These are phyloP conservation scores for Scutellaria baicalensis DNA, from an alignment of 257 asterid species.

Conservation along the genomic window DNA sequence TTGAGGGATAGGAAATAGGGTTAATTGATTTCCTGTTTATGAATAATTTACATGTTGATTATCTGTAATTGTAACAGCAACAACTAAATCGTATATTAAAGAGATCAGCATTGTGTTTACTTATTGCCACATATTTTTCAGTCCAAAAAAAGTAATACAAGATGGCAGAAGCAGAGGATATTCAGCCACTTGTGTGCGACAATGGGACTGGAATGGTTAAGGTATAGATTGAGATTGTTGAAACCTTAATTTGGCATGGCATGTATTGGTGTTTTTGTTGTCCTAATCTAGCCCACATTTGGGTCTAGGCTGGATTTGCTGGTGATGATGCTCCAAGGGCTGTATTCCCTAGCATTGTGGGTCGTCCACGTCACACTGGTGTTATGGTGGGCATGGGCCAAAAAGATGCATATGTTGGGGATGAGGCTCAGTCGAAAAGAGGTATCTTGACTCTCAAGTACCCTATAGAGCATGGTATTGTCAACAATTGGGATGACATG, in stretches of 20 bases:
- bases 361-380: constrained; percentile 40
- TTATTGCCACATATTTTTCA: too few species aligned
- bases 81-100: too few species aligned
- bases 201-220: too few species aligned
- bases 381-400: constrained; percentile 44
- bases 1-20: too few species aligned
- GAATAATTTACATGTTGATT: too few species aligned
- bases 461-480: constrained; percentile 43
- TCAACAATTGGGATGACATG: constrained; percentile 44
- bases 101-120: too few species aligned
- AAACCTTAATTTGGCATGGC: neutral
- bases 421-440: constrained; percentile 38
- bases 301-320: constrained; percentile 49
- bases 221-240: constrained; percentile 8
- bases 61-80: too few species aligned
- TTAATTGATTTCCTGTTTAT: too few species aligned
- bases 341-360: constrained; percentile 41
- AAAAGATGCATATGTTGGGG: constrained; percentile 37
- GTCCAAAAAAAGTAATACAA: too few species aligned
- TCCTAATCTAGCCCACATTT: neutral
- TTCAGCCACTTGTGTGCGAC: too few species aligned
- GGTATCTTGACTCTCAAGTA: constrained; percentile 38
- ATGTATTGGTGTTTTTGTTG: neutral
- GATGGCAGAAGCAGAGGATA: too few species aligned
- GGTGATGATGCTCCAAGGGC: constrained; percentile 50